Evolutionary conservation across 2,329 filamentous ascomycete genomes (phyloP).

Genomic region (Aspergillus sp.): DNA sequence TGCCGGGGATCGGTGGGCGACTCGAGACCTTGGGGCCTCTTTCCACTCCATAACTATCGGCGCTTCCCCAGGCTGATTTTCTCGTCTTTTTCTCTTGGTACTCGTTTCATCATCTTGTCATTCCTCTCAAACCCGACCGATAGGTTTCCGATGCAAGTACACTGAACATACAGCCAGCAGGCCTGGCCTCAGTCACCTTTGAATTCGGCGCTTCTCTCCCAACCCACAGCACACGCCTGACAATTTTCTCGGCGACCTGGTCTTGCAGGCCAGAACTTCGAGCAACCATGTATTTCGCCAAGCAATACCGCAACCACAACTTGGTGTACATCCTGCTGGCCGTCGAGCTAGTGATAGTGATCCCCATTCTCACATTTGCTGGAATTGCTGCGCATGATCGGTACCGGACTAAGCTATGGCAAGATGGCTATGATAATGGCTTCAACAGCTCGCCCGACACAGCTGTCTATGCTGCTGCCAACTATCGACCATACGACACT

Average conservation of each 20-base stretch:
- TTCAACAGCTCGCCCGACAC: slow-evolving; percentile 62
- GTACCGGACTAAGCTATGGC: slow-evolving; percentile 62
- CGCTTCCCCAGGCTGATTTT: slow-evolving; percentile 24
- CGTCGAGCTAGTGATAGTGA: slow-evolving; percentile 57
- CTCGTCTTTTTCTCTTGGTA: slow-evolving; percentile 14
- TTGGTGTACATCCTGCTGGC: slow-evolving; percentile 54
- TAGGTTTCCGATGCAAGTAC: slow-evolving; percentile 26
- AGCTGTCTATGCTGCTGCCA: slow-evolving; percentile 59
- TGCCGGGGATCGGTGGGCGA: slow-evolving; percentile 21
- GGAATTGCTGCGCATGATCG: slow-evolving; percentile 62
- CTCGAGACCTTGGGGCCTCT: slow-evolving; percentile 8
- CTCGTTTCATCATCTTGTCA: slow-evolving; percentile 13
- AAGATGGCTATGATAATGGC: slow-evolving; percentile 60
- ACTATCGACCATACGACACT: slow-evolving; percentile 54
- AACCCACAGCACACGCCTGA: background rate
- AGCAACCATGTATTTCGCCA: slow-evolving; percentile 49
- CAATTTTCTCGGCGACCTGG: background rate
- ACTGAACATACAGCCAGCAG: slow-evolving; percentile 38
- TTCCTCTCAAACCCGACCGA: slow-evolving; percentile 1
- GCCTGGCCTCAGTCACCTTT: slow-evolving; percentile 31
- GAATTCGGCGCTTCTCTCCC: background rate
- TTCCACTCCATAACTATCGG: slow-evolving; percentile 30
- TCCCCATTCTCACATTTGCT: slow-evolving; percentile 59
- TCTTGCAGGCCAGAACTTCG: background rate
- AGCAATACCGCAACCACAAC: slow-evolving; percentile 55